Evolutionary conservation across 164 flowering plant genomes (phyloP).

Genomic region (Magnolia kwangsiensis): DNA sequence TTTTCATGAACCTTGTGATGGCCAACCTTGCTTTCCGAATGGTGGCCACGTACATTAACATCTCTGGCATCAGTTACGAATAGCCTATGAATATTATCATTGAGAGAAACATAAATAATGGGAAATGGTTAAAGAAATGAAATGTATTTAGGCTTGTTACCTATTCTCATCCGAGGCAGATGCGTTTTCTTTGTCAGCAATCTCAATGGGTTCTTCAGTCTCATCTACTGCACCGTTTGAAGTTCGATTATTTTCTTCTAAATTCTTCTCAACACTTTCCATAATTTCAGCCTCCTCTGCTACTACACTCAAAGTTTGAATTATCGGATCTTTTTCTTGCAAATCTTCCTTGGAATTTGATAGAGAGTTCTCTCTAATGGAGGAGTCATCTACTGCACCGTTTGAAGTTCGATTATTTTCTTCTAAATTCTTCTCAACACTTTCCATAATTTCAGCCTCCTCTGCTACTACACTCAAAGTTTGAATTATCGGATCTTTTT

Average conservation of each 20-base stretch:
- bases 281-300: neutral
- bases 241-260: conserved; percentile 1
- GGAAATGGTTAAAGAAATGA: neutral
- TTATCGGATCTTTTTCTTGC: conserved; percentile 6
- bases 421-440: conserved; percentile 8
- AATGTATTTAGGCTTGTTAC: neutral
- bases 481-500: conserved; percentile 1
- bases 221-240: conserved; percentile 3
- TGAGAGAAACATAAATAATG: neutral
- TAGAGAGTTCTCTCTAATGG: conserved; percentile 8
- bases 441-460: conserved; percentile 2
- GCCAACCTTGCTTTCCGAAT: conserved; percentile 19
- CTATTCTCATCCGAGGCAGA: conserved; percentile 28
- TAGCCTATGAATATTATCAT: neutral
- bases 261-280: conserved; percentile 10
- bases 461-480: conserved; percentile 2
- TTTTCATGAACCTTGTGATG: conserved; percentile 16
- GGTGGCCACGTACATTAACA: conserved; percentile 11
- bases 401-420: conserved; percentile 4
- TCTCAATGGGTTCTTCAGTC: conserved; percentile 24
- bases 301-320: conserved; percentile 2
- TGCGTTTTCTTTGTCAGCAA: conserved; percentile 63
- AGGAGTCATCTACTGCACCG: conserved; percentile 1
- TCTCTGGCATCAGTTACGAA: conserved; percentile 29
- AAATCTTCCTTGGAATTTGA: conserved; percentile 15